Base-by-base conservation (phyloP, 306 rosid genomes). In the Trichosanthes cucumerina region DNA sequence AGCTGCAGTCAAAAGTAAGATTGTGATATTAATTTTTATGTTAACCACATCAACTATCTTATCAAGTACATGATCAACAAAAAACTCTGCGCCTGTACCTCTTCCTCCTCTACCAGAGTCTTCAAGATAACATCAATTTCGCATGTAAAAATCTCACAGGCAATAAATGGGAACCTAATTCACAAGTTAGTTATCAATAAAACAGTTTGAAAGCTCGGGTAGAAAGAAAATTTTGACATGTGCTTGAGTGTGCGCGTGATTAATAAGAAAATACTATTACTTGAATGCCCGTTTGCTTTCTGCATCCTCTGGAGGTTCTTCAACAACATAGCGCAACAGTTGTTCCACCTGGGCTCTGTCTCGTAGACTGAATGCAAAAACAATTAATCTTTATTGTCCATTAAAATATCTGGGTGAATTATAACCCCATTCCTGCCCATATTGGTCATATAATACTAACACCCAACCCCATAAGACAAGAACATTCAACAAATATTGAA, bases 81-180 rank as follows among this genome's bases (percentile, higher is more conserved):
- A 24, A 19, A 78, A 47, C 24, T 62, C 60, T 59, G 56, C 77
- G 66, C 80, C 54, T 19, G 71, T 84, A 96, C 99, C 99, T 96
- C 97, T 84, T 91, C 98, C 78, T 96, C 99, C 83, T 96, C 99
- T 77, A 91, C 99, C 84, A 96, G 83, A 77, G 98, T 90, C 97
- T 96, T 96, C 86, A 96, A 86, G 83, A 96, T 96, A 83, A 91
- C 99, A 80, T 96, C 99, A 84, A 92, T 93, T 88, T 96, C 99
- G 85, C 99, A 96, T 28, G 98, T 91, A 81, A 96, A 92, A 81
- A 96, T 86, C 89, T 96, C 99, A 76, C 99, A 92, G 56, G 98
- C 87, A 82, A 96, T 92, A 89, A 92, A 96, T 8, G 99, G 99
- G 85, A 92, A 93, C 97, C 99, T 96, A 82, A 23, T 64, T 78